Evolutionary conservation across 306 rosid species (phyloP).

Genomic region (Cicer arietinum): DNA sequence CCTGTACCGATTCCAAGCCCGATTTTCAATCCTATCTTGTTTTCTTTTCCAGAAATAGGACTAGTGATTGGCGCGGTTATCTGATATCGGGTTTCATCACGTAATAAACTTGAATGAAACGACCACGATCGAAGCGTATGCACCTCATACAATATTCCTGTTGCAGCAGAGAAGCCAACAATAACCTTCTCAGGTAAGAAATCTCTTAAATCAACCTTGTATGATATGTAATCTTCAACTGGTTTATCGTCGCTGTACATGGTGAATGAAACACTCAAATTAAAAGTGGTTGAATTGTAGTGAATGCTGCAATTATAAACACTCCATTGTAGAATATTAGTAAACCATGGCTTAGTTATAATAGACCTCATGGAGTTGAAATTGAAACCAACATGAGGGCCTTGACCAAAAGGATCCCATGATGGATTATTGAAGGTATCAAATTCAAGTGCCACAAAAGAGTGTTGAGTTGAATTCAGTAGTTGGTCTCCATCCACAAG

Average conservation of each 20-base stretch:
- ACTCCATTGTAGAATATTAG: background rate
- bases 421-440: conserved; percentile 44
- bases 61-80: background rate
- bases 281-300: conserved; percentile 44
- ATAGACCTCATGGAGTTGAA: conserved; percentile 49
- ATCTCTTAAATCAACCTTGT: conserved; percentile 46
- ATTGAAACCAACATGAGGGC: conserved; percentile 53
- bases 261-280: conserved; percentile 43
- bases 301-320: conserved; percentile 48
- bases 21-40: conserved; percentile 19
- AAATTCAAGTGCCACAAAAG: conserved; percentile 55
- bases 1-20: conserved; percentile 42
- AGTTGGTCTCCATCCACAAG: conserved; percentile 36
- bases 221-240: background rate
- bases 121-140: conserved; percentile 48
- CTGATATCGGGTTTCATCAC: background rate
- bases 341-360: conserved; percentile 30
- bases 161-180: conserved; percentile 56
- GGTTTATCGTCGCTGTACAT: background rate
- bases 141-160: conserved; percentile 41
- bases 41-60: background rate
- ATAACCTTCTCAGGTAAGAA: conserved; percentile 43
- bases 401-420: conserved; percentile 34
- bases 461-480: conserved; percentile 26
- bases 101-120: conserved; percentile 41